Base-by-base conservation (phyloP, 352 stramenopile species). In the Thalassiosira tumida region DNA sequence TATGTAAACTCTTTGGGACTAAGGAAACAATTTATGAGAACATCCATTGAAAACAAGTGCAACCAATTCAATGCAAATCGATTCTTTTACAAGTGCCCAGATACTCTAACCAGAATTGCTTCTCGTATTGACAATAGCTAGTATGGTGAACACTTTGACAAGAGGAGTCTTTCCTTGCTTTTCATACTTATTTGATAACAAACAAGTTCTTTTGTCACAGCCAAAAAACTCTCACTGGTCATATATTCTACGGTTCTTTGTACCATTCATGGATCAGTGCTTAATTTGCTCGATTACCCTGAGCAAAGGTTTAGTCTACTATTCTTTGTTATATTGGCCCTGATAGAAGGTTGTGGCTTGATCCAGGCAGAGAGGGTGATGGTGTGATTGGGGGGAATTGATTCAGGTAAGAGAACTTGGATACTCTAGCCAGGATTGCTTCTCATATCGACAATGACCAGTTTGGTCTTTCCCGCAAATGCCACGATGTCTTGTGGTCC, bases 121-220 rank as follows among this genome's bases (percentile, higher is more conserved):
- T 59, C 47, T 59, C 47, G 21, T 59, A 59, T 59, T 59, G 47
- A 21, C 47, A 59, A 59, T 59, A 21, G 47, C 47, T 21, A 59
- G 47, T 59, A 59, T 59, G 47, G 47, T 59, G 47, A 59, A 59
- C 47, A 59, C 47, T 59, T 59, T 59, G 47, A 59, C 47, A 59
- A 21, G 47, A 59, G 47, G 47, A 59, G 47, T 59, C 47, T 59
- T 21, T 59, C 47, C 47, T 59, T 59, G 47, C 47, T 59, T 59
- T 59, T 21, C 47, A 59, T 59, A 59, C 47, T 59, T 59, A 59
- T 59, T 59, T 59, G 47, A 59, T 59, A 59, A 59, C 47, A 59
- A 59, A 59, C 21, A 59, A 59, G 47, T 21, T 10, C 47, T 59
- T 59, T 59, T 59, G 47, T 59, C 47, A 59, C 47, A 59, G 47